A percentile compares a stretch with the other conserved stretches of the same genome.
Evolutionary conservation across 352 stramenopile species (phyloP).

Genomic region (Phytophthora cactorum): DNA sequence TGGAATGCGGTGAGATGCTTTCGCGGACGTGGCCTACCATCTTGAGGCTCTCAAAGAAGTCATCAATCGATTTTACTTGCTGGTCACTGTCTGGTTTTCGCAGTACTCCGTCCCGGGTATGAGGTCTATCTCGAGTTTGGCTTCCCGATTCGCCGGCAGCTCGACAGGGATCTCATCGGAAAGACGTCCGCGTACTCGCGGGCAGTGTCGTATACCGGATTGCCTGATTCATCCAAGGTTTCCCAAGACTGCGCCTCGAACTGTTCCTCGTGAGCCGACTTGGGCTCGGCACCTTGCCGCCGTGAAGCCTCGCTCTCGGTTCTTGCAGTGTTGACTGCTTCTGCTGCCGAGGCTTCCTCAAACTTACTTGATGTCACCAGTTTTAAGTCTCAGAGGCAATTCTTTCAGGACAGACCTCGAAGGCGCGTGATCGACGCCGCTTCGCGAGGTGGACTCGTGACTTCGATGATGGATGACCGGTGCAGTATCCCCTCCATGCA

Average conservation of each 20-base stretch:
- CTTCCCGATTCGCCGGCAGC: neutral
- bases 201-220: neutral
- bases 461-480: neutral
- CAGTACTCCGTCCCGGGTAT: neutral
- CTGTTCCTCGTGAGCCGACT: neutral
- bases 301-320: neutral
- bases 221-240: neutral
- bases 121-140: neutral
- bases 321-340: neutral
- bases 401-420: neutral
- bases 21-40: neutral
- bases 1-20: neutral
- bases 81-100: neutral
- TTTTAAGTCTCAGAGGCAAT: neutral
- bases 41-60: neutral
- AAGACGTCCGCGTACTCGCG: neutral
- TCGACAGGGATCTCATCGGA: neutral
- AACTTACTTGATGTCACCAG: neutral
- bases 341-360: neutral
- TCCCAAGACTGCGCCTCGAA: neutral
- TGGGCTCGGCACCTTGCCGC: neutral
- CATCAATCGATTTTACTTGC: neutral
- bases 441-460: neutral
- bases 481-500: neutral
- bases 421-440: neutral